phyloP scores from a whole-genome alignment of 345 rosid genomes.

The Eucalyptus tenuipes region DNA sequence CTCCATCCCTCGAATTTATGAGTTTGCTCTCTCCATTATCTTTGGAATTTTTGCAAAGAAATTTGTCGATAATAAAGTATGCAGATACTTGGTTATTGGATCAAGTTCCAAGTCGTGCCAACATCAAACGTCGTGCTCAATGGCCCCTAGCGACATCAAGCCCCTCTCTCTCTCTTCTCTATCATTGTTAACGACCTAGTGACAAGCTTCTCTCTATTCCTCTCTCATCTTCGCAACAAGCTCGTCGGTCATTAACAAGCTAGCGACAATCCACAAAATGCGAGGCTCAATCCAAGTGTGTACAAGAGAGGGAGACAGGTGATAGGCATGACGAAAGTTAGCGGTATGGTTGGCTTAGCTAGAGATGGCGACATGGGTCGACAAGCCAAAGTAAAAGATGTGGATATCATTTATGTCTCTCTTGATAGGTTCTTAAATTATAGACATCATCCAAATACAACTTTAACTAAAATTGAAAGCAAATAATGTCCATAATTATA shows the following conservation, averaged over 20 bases:
- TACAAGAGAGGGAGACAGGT: not conserved
- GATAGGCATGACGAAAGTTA: not conserved
- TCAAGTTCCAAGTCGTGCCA: not conserved
- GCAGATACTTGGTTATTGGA: not conserved
- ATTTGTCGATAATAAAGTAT: not conserved
- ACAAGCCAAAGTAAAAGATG: not conserved
- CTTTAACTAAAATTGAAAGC: not conserved
- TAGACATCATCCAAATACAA: not conserved
- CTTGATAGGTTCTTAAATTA: not conserved
- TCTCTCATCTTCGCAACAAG: not conserved
- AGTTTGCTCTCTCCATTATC: not conserved
- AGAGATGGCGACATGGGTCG: not conserved
- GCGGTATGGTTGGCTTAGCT: fast-evolving
- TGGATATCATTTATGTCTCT: not conserved
- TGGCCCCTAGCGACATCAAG: not conserved
- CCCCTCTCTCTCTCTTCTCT: not conserved
- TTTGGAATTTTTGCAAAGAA: not conserved
- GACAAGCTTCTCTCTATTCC: not conserved
- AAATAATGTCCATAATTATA: not conserved
- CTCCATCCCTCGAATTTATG: not conserved
- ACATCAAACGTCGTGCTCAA: not conserved
- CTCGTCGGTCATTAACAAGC: not conserved
- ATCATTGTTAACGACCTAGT: fast-evolving
- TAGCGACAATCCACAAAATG: not conserved
- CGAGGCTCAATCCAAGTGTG: not conserved